Base-by-base conservation (phyloP, 345 rosid genomes). In the Hibiscus syriacus region DNA sequence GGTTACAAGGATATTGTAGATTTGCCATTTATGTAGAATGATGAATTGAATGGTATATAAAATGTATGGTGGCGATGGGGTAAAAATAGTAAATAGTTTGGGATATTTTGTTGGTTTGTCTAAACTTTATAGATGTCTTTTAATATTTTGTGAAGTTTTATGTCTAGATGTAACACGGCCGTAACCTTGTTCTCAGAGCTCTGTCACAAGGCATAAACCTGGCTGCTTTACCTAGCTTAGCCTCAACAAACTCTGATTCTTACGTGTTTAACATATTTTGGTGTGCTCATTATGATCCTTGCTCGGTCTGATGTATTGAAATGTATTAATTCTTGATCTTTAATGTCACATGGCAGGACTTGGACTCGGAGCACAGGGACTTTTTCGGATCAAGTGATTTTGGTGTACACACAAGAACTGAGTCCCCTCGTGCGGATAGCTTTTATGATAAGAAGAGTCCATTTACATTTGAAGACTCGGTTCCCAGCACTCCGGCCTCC, bases 401-500 rank as follows among this genome's bases (percentile, higher is more conserved):
- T 74, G 95, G 79, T 73, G 77, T 71, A 20, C 84, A 77, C 80
- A 73, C 75, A 67, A 77, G 83, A 67, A 84, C 80, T 30, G 96
- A 76, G 68, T 89, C 97, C 66, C 88, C 91, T 14, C 67, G 75
- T 20, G 73, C 80, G 23, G 87, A 80, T 38, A 80, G 81, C 56
- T 73, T 50, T 46, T 79, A 74, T 43, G 82, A 73, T 75, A 90
- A 73, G 76, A 89, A 80, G 77, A 79, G 87, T 73, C 79, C 83
- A 46, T 85, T 83, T 57, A 72, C 74, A 60, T 90, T 93, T 61
- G 98, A 94, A 48, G 99, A 91, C 67, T 94, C 99, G 48, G 96
- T 86, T 12, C 95, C 98, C 48, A 73, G 87, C 74, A 86, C 93
- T 55, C 96, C 99, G 55, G 78, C 77, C 43, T 87, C 98, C 58